Percentiles rank a stretch among this genome's conserved stretches.
These are phyloP conservation scores for Calocybe gangraenosa DNA, from an alignment of 768 basidiomycete species.

Conservation along the genomic window DNA sequence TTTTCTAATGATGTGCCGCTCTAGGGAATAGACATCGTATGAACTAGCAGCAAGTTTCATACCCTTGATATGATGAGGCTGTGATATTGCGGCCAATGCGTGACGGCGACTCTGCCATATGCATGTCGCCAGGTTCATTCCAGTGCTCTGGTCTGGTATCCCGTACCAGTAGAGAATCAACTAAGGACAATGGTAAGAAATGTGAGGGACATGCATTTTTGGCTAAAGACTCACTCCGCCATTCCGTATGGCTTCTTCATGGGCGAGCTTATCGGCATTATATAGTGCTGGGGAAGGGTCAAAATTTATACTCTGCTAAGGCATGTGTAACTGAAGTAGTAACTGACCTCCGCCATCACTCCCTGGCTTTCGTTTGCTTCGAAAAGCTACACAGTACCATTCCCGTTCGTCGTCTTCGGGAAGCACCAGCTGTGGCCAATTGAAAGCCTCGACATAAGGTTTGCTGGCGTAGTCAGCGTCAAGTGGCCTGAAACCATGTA, in stretches of 20 bases:
- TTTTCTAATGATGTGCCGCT: conserved; percentile 74
- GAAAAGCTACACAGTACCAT: conserved; percentile 92
- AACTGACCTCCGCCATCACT: conserved; percentile 63
- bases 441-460: conserved; percentile 78
- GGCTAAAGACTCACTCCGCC: conserved; percentile 59
- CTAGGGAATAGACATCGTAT: conserved; percentile 77
- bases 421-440: conserved; percentile 73
- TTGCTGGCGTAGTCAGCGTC: conserved; percentile 55
- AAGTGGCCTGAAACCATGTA: conserved; percentile 70
- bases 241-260: conserved; percentile 88
- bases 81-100: conserved; percentile 74
- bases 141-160: conserved; percentile 65
- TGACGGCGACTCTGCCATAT: conserved; percentile 90
- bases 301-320: neutral
- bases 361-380: conserved; percentile 68
- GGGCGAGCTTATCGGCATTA: conserved; percentile 81
- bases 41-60: conserved; percentile 74
- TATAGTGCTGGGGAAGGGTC: conserved; percentile 56
- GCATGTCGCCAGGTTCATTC: conserved; percentile 91
- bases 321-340: conserved; percentile 1
- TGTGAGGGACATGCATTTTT: conserved; percentile 6
- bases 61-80: conserved; percentile 78
- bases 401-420: conserved; percentile 72
- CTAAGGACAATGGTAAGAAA: conserved; percentile 28
- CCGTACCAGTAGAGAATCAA: conserved; percentile 96